Percentiles rank a stretch among this genome's conserved stretches.
phyloP scores from a whole-genome alignment of 345 rosid species.

The Sisymbrium irio region DNA sequence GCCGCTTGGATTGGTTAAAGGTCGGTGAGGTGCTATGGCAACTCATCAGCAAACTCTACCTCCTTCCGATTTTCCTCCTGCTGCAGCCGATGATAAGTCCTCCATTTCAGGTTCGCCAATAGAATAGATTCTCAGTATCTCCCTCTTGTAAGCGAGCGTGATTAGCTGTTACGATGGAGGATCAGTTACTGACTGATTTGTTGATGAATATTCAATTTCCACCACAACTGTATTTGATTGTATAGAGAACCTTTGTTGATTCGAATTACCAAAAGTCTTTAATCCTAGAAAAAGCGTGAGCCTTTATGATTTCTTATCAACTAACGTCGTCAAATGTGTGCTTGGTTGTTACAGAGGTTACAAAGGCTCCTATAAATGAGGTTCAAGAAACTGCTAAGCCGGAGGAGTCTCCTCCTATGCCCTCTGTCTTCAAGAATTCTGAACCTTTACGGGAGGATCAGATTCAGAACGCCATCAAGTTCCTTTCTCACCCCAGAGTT shows the following conservation, averaged over 20 bases:
- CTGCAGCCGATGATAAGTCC: slow-evolving; percentile 18
- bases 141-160: no score
- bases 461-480: slow-evolving; percentile 88
- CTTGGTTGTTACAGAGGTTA: slow-evolving; percentile 41
- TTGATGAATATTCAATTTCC: no score
- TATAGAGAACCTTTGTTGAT: no score
- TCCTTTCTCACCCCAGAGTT: slow-evolving; percentile 94
- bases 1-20: slow-evolving; percentile 6
- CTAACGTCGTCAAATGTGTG: background rate
- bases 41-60: slow-evolving; percentile 29
- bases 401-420: slow-evolving; percentile 30
- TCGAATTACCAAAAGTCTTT: no score
- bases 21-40: slow-evolving; percentile 37
- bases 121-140: no score
- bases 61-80: slow-evolving; percentile 25
- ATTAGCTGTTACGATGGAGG: no score
- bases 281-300: no score
- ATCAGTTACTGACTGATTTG: no score
- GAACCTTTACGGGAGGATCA: slow-evolving; percentile 96
- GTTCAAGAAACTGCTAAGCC: slow-evolving; percentile 47
- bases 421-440: slow-evolving; percentile 79
- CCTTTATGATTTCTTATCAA: no score
- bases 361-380: slow-evolving; percentile 46
- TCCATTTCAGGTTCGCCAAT: slow-evolving; percentile 30
- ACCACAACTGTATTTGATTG: background rate